Percentiles rank a stretch among this genome's conserved stretches.
phyloP scores from a whole-genome alignment of 2,329 filamentous ascomycete genomes.

The Thelonectria blattea region DNA sequence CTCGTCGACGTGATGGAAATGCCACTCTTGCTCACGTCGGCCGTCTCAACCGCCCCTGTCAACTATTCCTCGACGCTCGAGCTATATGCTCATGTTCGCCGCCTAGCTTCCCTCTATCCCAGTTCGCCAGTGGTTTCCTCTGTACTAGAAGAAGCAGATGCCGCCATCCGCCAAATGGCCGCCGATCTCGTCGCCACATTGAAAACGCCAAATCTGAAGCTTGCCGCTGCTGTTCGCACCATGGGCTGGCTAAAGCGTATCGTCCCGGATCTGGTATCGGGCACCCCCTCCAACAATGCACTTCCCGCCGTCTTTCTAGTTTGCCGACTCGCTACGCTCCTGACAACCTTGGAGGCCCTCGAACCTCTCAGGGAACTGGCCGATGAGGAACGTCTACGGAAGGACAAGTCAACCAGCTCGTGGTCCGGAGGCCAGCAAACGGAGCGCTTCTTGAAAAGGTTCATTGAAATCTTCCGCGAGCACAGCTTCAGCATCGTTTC shows the following conservation, averaged over 20 bases:
- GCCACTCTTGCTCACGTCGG: slow-evolving; percentile 81
- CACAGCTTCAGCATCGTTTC: slow-evolving; percentile 96
- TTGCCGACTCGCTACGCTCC: slow-evolving; percentile 80
- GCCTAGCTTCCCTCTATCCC: slow-evolving; percentile 83
- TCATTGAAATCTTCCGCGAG: slow-evolving; percentile 96
- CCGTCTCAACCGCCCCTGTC: slow-evolving; percentile 68
- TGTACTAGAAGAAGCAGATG: slow-evolving; percentile 78
- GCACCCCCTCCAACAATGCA: slow-evolving; percentile 61
- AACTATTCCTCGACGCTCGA: slow-evolving; percentile 92
- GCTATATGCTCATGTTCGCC: slow-evolving; percentile 89
- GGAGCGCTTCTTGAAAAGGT: slow-evolving; percentile 91
- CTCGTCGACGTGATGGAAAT: slow-evolving; percentile 91
- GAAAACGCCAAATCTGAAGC: slow-evolving; percentile 78
- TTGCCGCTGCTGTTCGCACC: slow-evolving; percentile 88
- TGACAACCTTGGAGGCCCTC: slow-evolving; percentile 80
- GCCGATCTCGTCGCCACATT: slow-evolving; percentile 81
- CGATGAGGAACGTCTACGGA: slow-evolving; percentile 74
- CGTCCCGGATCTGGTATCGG: slow-evolving; percentile 71
- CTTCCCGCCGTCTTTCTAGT: slow-evolving; percentile 86
- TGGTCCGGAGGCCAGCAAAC: slow-evolving; percentile 86
- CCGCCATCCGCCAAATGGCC: slow-evolving; percentile 87
- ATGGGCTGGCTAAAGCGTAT: slow-evolving; percentile 90
- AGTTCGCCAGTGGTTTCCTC: slow-evolving; percentile 76
- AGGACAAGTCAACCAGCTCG: slow-evolving; percentile 48
- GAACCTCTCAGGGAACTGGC: slow-evolving; percentile 87